phyloP scores from a whole-genome alignment of 169 alveolate genomes.

The Babesia ovata region DNA sequence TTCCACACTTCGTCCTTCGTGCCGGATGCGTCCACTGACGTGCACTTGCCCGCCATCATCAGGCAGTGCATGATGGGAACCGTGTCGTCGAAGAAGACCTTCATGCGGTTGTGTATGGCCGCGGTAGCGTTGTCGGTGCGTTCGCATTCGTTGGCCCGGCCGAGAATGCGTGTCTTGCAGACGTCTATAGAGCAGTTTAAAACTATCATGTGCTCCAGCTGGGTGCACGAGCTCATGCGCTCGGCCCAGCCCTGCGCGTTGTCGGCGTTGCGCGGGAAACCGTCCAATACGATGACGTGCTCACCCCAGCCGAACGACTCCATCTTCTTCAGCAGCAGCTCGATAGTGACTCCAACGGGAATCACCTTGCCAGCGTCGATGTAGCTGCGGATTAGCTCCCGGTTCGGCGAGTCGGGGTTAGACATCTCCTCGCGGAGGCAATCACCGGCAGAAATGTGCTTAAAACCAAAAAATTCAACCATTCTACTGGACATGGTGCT shows the following conservation, averaged over 20 bases:
- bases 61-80: conserved; percentile 89
- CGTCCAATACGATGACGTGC: conserved; percentile 89
- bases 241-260: conserved; percentile 85
- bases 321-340: conserved; percentile 87
- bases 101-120: conserved; percentile 89
- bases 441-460: conserved; percentile 91
- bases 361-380: conserved; percentile 88
- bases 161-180: conserved; percentile 64
- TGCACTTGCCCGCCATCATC: conserved; percentile 79
- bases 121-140: conserved; percentile 95
- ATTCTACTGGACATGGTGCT: conserved; percentile 82
- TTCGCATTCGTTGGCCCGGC: conserved; percentile 78
- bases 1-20: conserved; percentile 83
- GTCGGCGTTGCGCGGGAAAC: conserved; percentile 94
- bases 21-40: conserved; percentile 76
- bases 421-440: conserved; percentile 75
- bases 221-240: conserved; percentile 62
- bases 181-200: conserved; percentile 71
- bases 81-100: conserved; percentile 89
- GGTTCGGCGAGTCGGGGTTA: conserved; percentile 62
- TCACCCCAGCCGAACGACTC: conserved; percentile 87
- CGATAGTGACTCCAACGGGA: conserved; percentile 93
- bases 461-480: conserved; percentile 76
- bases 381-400: conserved; percentile 61
- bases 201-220: conserved; percentile 66